These are phyloP conservation scores for Aegilops bicornis DNA, from an alignment of 176 grass and related monocot genomes.

Conservation along the genomic window DNA sequence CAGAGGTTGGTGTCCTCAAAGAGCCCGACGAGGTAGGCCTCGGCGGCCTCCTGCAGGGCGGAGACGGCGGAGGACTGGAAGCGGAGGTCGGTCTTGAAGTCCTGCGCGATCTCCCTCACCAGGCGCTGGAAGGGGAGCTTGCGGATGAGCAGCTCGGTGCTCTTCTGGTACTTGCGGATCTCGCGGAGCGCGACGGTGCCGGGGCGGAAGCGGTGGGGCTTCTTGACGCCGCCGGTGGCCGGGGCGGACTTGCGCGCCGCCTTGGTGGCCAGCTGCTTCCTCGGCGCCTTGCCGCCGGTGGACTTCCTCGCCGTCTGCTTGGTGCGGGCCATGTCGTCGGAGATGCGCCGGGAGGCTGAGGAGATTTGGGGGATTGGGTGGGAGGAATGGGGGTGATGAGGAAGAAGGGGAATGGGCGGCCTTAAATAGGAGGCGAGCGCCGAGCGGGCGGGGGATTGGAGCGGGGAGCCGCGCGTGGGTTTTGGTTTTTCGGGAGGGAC, in stretches of 20 bases:
- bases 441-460: neutral
- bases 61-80: conserved; percentile 64
- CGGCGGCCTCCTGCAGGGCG: conserved; percentile 64
- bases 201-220: conserved; percentile 64
- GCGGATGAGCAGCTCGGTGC: conserved; percentile 68
- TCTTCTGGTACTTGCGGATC: conserved; percentile 89
- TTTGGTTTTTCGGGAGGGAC: neutral
- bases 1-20: conserved; percentile 82
- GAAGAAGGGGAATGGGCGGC: neutral
- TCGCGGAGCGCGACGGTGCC: conserved; percentile 66
- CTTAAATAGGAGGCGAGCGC: neutral
- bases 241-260: conserved; percentile 62
- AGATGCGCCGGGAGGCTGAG: no score
- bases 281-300: conserved; percentile 65
- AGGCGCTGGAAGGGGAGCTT: conserved; percentile 77
- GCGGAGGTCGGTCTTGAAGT: conserved; percentile 71
- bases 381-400: neutral
- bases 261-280: conserved; percentile 63
- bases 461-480: neutral
- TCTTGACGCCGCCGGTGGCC: conserved; percentile 64
- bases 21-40: conserved; percentile 63
- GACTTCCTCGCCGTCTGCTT: conserved; percentile 75
- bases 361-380: no score
- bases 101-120: conserved; percentile 61
- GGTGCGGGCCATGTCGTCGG: conserved; percentile 51